Evolutionary conservation across 768 basidiomycete species (phyloP).

Genomic region (Leccinum arenicola): DNA sequence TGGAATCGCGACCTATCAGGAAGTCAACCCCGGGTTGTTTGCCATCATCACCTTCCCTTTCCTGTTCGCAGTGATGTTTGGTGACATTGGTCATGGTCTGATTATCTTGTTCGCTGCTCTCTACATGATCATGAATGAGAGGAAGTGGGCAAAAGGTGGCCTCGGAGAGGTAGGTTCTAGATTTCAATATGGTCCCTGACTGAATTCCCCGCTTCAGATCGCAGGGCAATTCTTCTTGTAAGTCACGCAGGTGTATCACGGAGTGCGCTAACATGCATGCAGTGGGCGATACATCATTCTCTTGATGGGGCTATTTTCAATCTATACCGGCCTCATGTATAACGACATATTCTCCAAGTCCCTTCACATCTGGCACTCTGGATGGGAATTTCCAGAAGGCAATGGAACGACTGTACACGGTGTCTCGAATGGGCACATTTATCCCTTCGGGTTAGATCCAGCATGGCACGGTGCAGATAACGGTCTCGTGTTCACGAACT

Average conservation of each 20-base stretch:
- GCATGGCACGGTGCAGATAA: constrained; percentile 95
- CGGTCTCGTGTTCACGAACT: constrained; percentile 90
- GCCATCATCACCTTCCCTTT: constrained; percentile 94
- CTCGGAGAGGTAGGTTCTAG: constrained; percentile 63
- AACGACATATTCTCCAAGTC: constrained; percentile 98
- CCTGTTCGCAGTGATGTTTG: constrained; percentile 99
- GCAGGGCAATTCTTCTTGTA: constrained; percentile 89
- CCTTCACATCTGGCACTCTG: constrained; percentile 82
- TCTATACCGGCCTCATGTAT: constrained; percentile 97
- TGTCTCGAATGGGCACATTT: constrained; percentile 62
- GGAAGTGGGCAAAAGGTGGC: constrained; percentile 66
- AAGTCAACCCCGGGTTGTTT: constrained; percentile 95
- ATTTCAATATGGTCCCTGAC: constrained; percentile 2
- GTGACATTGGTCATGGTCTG: constrained; percentile 94
- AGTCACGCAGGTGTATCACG: constrained; percentile 33
- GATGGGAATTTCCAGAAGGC: constrained; percentile 71
- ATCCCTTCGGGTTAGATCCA: constrained; percentile 93
- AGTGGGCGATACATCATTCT: constrained; percentile 98
- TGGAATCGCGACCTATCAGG: constrained; percentile 91
- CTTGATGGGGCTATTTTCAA: constrained; percentile 95
- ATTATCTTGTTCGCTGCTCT: constrained; percentile 76
- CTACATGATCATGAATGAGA: constrained; percentile 87
- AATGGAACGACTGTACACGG: constrained; percentile 44
- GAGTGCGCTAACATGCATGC: constrained; percentile 24
- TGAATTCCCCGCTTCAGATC: constrained; percentile 49